Percentiles rank a stretch among this genome's conserved stretches.
These are phyloP conservation scores for Neophaeococcomyces aloes DNA, from an alignment of 2,329 filamentous ascomycete species.

Conservation along the genomic window DNA sequence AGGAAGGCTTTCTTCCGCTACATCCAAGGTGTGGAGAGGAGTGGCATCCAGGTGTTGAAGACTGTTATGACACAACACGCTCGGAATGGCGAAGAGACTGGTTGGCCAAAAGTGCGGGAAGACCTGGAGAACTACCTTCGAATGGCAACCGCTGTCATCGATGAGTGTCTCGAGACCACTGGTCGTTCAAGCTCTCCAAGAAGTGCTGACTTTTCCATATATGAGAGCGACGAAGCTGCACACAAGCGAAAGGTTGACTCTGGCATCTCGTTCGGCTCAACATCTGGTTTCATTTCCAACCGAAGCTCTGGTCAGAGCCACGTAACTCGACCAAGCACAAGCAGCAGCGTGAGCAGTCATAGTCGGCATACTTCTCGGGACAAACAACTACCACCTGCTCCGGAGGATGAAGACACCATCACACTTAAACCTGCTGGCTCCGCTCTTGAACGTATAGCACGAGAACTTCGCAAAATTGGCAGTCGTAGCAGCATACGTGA, in stretches of 20 bases:
- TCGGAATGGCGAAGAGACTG: slow-evolving; percentile 41
- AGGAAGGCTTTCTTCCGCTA: slow-evolving; percentile 54
- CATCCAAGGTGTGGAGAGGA: slow-evolving; percentile 48
- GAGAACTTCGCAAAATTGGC: slow-evolving; percentile 49
- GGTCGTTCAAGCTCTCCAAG: slow-evolving; percentile 29
- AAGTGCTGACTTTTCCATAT: slow-evolving; percentile 20
- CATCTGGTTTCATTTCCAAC: slow-evolving; percentile 27
- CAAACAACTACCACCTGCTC: slow-evolving; percentile 29
- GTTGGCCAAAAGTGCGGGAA: slow-evolving; percentile 42
- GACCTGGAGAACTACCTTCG: slow-evolving; percentile 49
- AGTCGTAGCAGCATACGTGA: slow-evolving; percentile 43
- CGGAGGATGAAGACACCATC: slow-evolving; percentile 14
- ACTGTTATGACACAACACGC: slow-evolving; percentile 45
- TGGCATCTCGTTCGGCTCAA: slow-evolving; percentile 48
- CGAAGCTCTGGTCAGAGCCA: slow-evolving; percentile 27
- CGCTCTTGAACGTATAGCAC: slow-evolving; percentile 49
- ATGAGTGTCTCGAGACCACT: slow-evolving; percentile 45
- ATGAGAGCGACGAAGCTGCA: slow-evolving; percentile 25
- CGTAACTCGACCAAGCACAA: slow-evolving; percentile 20
- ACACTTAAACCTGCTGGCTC: slow-evolving; percentile 24
- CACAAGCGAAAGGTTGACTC: slow-evolving; percentile 49
- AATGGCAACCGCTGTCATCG: slow-evolving; percentile 50
- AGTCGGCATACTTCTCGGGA: slow-evolving; percentile 17
- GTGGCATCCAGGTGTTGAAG: slow-evolving; percentile 43
- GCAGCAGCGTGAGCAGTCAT: slow-evolving; percentile 13